phyloP scores from a whole-genome alignment of 495 filamentous ascomycete genomes.

The Penicillium antarcticum region DNA sequence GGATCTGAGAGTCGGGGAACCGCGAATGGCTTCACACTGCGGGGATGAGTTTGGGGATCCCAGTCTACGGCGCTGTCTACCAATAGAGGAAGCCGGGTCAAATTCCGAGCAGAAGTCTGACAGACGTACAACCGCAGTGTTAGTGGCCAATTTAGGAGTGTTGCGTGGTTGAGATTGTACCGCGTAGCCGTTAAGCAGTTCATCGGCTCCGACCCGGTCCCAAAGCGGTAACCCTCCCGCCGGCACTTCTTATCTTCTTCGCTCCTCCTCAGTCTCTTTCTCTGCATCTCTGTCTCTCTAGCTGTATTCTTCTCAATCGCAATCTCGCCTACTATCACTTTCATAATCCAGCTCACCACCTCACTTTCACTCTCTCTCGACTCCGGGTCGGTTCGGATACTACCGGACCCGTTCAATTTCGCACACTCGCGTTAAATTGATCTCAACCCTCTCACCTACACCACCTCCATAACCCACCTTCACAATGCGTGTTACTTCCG shows the following conservation, averaged over 20 bases:
- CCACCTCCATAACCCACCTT: constrained; percentile 10
- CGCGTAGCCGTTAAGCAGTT: constrained; percentile 1
- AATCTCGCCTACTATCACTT: background rate
- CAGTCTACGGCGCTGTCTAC: constrained; percentile 9
- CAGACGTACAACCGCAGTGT: too few species aligned
- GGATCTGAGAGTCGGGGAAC: constrained; percentile 20
- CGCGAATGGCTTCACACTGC: constrained; percentile 12
- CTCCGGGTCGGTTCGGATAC: constrained; percentile 30
- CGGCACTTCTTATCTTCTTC: constrained; percentile 16
- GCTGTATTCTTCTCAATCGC: constrained; percentile 8
- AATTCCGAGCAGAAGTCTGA: background rate
- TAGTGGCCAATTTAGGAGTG: too few species aligned
- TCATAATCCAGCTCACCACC: background rate
- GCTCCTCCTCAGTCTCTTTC: constrained; percentile 14
- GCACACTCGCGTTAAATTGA: constrained; percentile 24
- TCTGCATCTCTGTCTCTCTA: constrained; percentile 10
- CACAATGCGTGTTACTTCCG: constrained; percentile 64
- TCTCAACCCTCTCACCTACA: constrained; percentile 9
- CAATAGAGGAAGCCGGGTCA: constrained; percentile 6
- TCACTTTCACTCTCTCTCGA: constrained; percentile 5
- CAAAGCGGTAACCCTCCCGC: constrained; percentile 17
- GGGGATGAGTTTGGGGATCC: constrained; percentile 12
- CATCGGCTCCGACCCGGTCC: constrained; percentile 16
- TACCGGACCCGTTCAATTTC: constrained; percentile 31
- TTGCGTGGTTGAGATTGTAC: constrained; percentile 1